A percentile compares a stretch with the other conserved stretches of the same genome.
Evolutionary conservation across 768 basidiomycete genomes (phyloP).

Genomic region (Boletus speciosus): DNA sequence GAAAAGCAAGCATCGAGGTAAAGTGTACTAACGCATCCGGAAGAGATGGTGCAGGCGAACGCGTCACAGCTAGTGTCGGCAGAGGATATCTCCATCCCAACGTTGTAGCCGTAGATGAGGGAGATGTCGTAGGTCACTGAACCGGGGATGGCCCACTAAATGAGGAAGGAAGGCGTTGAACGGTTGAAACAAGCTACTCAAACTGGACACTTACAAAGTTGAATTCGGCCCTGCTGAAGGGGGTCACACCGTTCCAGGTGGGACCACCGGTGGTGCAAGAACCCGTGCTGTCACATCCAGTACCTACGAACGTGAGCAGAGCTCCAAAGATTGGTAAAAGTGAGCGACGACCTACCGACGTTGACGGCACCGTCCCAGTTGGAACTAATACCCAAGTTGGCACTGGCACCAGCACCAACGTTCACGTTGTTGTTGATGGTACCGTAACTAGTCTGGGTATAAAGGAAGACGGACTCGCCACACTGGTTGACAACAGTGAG

Average conservation of each 20-base stretch:
- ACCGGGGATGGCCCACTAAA: slow-evolving; percentile 24
- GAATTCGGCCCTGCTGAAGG: slow-evolving; percentile 33
- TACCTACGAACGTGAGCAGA: slow-evolving; percentile 21
- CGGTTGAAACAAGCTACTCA: not conserved
- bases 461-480: slow-evolving; percentile 26
- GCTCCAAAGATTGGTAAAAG: not conserved
- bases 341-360: slow-evolving; percentile 18
- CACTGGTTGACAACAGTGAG: slow-evolving; percentile 29
- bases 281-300: slow-evolving; percentile 24
- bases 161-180: not conserved
- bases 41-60: slow-evolving; percentile 31
- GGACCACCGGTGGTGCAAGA: slow-evolving; percentile 30
- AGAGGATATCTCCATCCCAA: slow-evolving; percentile 34
- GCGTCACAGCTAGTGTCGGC: slow-evolving; percentile 23
- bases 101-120: slow-evolving; percentile 33
- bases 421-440: slow-evolving; percentile 25
- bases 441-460: slow-evolving; percentile 30
- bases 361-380: slow-evolving; percentile 33
- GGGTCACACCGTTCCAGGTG: slow-evolving; percentile 28
- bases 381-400: slow-evolving; percentile 29
- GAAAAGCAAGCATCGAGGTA: not conserved
- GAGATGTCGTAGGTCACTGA: slow-evolving; percentile 33
- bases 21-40: slow-evolving; percentile 27
- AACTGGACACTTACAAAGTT: slow-evolving; percentile 23
- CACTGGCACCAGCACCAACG: slow-evolving; percentile 20